These are phyloP conservation scores for Seminavis robusta DNA, from an alignment of 108 stramenopile genomes.

Conservation along the genomic window DNA sequence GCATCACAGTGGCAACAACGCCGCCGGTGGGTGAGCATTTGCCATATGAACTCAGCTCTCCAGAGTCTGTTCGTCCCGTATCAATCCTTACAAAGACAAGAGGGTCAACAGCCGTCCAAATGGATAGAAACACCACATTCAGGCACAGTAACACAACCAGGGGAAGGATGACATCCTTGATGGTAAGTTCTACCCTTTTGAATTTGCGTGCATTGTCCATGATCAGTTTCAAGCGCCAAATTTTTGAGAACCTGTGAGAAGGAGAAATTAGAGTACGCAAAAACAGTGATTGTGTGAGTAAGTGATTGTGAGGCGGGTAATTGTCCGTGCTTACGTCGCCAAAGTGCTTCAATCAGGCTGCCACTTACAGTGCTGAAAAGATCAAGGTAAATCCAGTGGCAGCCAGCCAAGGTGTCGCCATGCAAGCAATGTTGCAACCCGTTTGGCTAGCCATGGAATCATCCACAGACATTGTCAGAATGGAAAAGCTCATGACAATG, in stretches of 20 bases:
- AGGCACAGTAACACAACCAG: conserved; percentile 16
- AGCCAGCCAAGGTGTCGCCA: conserved; percentile 7
- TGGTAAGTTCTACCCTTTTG: conserved; percentile 8
- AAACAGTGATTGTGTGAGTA: too few relatives aligned
- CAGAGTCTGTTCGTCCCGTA: conserved; percentile 1
- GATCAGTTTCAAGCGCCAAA: conserved; percentile 27
- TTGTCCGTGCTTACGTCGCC: too few relatives aligned
- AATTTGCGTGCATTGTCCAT: background rate
- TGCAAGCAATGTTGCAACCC: background rate
- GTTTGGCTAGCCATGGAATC: background rate
- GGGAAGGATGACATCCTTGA: conserved; percentile 24
- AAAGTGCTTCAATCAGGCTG: background rate
- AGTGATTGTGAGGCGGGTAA: too few relatives aligned
- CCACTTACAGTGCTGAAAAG: conserved; percentile 21
- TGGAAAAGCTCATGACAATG: conserved; percentile 24
- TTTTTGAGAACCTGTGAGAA: conserved; percentile 29
- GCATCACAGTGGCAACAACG: conserved; percentile 11
- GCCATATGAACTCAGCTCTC: too few relatives aligned
- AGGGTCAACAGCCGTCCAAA: conserved; percentile 22
- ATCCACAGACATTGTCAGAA: conserved; percentile 11
- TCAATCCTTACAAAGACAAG: conserved; percentile 6
- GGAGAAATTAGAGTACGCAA: too few relatives aligned
- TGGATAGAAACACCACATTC: conserved; percentile 14
- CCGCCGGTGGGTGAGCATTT: background rate
- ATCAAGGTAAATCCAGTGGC: conserved; percentile 27